phyloP scores from a whole-genome alignment of 164 flowering plant species.

The Hamamelis virginiana region DNA sequence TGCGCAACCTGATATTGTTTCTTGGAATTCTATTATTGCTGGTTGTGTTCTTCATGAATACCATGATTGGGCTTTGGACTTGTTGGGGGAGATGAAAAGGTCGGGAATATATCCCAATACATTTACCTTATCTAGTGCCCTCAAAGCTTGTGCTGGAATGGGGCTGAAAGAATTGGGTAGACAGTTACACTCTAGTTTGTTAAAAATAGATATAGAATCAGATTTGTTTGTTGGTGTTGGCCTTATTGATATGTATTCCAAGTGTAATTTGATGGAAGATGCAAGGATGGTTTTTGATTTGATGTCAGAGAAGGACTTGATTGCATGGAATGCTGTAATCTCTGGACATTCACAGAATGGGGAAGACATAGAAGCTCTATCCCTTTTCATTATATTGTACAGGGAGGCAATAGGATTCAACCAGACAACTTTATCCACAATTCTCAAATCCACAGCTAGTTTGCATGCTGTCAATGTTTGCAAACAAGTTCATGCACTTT shows the following conservation, averaged over 20 bases:
- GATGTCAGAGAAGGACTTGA: conserved; percentile 51
- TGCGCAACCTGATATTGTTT: conserved; percentile 56
- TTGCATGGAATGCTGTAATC: conserved; percentile 68
- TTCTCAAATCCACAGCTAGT: conserved; percentile 57
- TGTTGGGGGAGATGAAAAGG: conserved; percentile 50
- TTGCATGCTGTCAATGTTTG: conserved; percentile 34
- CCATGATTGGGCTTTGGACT: conserved; percentile 43
- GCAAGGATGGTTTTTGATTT: conserved; percentile 45
- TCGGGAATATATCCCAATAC: conserved; percentile 47
- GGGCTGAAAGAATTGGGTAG: conserved; percentile 45
- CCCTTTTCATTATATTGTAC: conserved; percentile 41
- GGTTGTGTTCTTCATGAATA: conserved; percentile 68
- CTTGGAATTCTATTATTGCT: conserved; percentile 84
- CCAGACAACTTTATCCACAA: conserved; percentile 53
- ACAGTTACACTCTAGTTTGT: conserved; percentile 60
- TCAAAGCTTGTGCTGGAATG: conserved; percentile 62
- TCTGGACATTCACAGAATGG: conserved; percentile 60
- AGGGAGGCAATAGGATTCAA: conserved; percentile 50
- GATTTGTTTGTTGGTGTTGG: conserved; percentile 64
- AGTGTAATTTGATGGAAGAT: conserved; percentile 46
- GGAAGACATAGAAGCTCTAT: conserved; percentile 47
- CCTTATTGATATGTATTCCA: conserved; percentile 76
- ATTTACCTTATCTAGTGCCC: conserved; percentile 70
- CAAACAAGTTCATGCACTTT: conserved; percentile 55
- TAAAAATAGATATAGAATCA: conserved; percentile 42